phyloP scores from a whole-genome alignment of 371 early-diverging fungal species.

The Thermomucor indicae-seudaticae region DNA sequence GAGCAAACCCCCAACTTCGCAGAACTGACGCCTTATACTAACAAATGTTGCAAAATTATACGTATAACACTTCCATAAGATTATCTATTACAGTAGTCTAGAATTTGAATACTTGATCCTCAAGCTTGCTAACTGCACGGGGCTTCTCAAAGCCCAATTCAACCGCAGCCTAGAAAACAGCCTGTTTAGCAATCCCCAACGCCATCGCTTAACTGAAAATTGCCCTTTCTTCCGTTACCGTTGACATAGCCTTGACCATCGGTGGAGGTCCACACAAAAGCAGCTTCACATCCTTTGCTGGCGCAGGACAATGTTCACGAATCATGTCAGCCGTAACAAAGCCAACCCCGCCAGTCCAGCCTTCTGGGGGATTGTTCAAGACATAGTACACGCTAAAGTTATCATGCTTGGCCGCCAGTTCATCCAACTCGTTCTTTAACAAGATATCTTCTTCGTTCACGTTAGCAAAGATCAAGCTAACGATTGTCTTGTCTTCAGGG shows the following conservation, averaged over 20 bases:
- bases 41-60: too few relatives aligned
- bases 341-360: conserved; percentile 85
- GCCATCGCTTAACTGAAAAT: too few relatives aligned
- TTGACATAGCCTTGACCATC: conserved; percentile 88
- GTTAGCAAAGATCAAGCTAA: conserved; percentile 91
- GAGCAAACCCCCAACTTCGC: too few relatives aligned
- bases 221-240: conserved; percentile 16
- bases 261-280: conserved; percentile 95
- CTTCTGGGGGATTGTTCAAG: conserved; percentile 77
- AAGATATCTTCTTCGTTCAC: conserved; percentile 88
- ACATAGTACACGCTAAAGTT: conserved; percentile 84
- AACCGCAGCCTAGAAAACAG: conserved; percentile 39
- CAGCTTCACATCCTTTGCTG: conserved; percentile 79
- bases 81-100: too few relatives aligned
- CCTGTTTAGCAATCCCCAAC: neutral
- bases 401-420: conserved; percentile 69
- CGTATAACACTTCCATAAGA: too few relatives aligned
- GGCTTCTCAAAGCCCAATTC: conserved; percentile 76
- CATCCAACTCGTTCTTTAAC: conserved; percentile 80
- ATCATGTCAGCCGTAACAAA: conserved; percentile 86
- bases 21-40: too few relatives aligned
- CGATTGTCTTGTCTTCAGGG: conserved; percentile 78
- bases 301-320: conserved; percentile 68
- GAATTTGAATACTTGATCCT: conserved; percentile 90
- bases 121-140: conserved; percentile 78